Base-by-base conservation (phyloP, 176 grass and related monocot genomes). In the Ananas comosus region DNA sequence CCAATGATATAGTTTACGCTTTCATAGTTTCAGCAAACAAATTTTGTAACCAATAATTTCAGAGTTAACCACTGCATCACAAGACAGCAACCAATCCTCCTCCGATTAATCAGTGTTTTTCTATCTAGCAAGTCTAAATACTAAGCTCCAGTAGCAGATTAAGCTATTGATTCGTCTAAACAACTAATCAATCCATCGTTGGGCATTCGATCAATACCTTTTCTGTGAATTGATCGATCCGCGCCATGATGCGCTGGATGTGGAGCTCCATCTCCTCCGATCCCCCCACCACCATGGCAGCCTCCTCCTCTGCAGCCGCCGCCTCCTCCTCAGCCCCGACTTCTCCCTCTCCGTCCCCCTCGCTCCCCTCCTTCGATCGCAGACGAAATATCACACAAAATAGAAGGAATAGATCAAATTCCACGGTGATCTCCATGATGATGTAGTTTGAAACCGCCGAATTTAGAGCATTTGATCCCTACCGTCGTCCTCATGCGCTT, bases 191-290 rank as follows among this genome's bases (percentile, higher is more conserved):
- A 67, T 16, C 14, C 6, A 27, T 51, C 25, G n/a, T 49, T 4
- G 14, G 13, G 18, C 42, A 24, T 50, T 9, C 17, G 42, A 57
- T 50, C 22, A 16, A 16, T 56, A 91, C 86, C 92, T 92, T 86
- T 12, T 85, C 86, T 33, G 93, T 96, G 89, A 85, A 92, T 75
- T 65, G 86, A 9, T 96, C 87, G 84, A 96, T 85, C 85, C 79
- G 83, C 4, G 77, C 71, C 64, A 90, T 77, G 73, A 96, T 87
- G 76, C 79, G 83, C 53, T 91, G 81, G 70, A 96, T 67, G 68
- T 85, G 76, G 50, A 80, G 79, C 83, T 96, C 81, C 70, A 79
- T 87, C 76, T 96, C 88, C 70, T 74, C 79, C 17, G 82, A 91
- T 18, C 27, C 83, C 63, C 59, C 24, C 16, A 24, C 54, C 51